Evolutionary conservation across 495 filamentous ascomycete genomes (phyloP).

Genomic region (Lasiosphaeria hispida): DNA sequence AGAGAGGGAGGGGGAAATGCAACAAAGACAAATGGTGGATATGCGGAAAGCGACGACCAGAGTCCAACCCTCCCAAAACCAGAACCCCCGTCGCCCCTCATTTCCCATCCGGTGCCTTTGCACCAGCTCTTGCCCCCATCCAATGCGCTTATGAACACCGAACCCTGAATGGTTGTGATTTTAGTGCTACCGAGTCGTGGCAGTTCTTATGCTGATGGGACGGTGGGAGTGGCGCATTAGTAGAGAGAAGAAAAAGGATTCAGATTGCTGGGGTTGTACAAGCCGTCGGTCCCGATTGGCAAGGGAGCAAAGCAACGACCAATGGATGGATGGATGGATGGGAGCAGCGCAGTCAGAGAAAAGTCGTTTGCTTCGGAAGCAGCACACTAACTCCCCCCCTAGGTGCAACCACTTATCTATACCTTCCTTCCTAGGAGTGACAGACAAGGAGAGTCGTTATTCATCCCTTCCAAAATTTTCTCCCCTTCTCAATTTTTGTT

Average conservation of each 20-base stretch:
- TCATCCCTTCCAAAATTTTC: constrained; percentile 27
- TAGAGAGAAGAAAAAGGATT: background rate
- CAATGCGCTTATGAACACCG: background rate
- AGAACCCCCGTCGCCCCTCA: too few species aligned
- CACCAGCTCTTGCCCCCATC: background rate
- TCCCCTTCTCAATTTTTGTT: constrained; percentile 19
- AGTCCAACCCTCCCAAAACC: background rate
- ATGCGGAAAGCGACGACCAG: too few species aligned
- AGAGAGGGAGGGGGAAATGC: too few species aligned
- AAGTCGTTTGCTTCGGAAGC: constrained; percentile 17
- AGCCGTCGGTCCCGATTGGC: background rate
- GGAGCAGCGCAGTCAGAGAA: constrained; percentile 14
- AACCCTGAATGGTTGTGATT: background rate
- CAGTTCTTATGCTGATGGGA: background rate
- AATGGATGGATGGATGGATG: background rate
- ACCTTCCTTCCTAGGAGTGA: constrained; percentile 27
- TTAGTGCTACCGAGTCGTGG: background rate
- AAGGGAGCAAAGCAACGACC: constrained; percentile 5
- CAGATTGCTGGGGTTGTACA: background rate
- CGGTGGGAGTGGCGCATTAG: constrained; percentile 1
- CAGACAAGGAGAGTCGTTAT: constrained; percentile 34
- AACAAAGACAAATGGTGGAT: too few species aligned
- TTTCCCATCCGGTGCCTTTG: background rate
- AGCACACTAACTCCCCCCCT: constrained; percentile 18
- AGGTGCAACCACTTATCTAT: constrained; percentile 30